Percentiles rank a stretch among this genome's conserved stretches.
phyloP scores from a whole-genome alignment of 345 rosid species.

The Clausena lansium region DNA sequence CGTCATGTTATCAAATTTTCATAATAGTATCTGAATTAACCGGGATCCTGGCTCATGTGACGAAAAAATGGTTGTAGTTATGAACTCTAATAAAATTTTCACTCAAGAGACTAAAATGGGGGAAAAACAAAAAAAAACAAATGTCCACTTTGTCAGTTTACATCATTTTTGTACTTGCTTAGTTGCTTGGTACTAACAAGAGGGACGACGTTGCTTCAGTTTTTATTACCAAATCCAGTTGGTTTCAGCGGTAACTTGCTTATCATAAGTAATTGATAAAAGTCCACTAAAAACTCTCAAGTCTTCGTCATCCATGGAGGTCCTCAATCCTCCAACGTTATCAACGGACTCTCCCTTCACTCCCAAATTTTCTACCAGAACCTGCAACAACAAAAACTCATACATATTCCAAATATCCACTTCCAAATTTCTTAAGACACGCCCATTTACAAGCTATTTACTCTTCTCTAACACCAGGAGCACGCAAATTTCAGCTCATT shows the following conservation, averaged over 20 bases:
- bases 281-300: background rate
- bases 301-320: conserved; percentile 37
- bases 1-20: no score
- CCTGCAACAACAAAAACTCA: conserved; percentile 22
- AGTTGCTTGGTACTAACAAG: no score
- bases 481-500: conserved; percentile 51
- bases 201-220: no score
- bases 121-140: no score
- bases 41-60: no score
- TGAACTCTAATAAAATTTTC: no score
- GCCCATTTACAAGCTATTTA: conserved; percentile 23
- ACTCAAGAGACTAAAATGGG: no score
- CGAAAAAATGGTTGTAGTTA: no score
- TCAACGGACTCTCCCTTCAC: conserved; percentile 26
- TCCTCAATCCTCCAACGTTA: conserved; percentile 28
- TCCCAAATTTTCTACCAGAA: conserved; percentile 27
- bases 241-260: background rate
- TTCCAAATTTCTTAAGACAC: conserved; percentile 23
- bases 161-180: no score
- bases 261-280: background rate
- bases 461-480: conserved; percentile 10
- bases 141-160: no score
- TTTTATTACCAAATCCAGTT: background rate
- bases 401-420: conserved; percentile 19
- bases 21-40: no score